Evolutionary conservation across 495 filamentous ascomycete species (phyloP).

Genomic region (Rhizodiscina lignyota): DNA sequence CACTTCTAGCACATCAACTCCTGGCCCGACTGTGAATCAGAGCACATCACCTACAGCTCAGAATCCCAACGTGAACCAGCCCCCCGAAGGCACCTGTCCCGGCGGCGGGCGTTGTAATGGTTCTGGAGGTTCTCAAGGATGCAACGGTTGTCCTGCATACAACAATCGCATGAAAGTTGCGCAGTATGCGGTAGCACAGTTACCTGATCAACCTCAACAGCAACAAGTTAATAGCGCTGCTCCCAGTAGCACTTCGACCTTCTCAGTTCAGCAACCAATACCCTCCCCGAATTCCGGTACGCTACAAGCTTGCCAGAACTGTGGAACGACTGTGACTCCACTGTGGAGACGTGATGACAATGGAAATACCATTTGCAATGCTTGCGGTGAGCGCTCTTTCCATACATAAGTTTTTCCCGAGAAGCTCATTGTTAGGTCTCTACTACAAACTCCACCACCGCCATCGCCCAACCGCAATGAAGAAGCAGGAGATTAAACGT

Average conservation of each 20-base stretch:
- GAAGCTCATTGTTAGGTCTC: conserved; percentile 43
- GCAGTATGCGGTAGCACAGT: conserved; percentile 21
- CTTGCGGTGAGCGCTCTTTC: conserved; percentile 60
- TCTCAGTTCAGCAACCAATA: not conserved
- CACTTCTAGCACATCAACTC: conserved; percentile 2
- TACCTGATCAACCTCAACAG: not conserved
- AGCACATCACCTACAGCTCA: conserved; percentile 16
- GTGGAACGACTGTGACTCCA: conserved; percentile 89
- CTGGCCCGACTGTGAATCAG: conserved; percentile 20
- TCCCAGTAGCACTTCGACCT: not conserved
- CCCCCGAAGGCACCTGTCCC: conserved; percentile 70
- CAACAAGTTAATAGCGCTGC: not conserved
- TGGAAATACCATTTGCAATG: conserved; percentile 96
- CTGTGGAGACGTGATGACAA: conserved; percentile 90
- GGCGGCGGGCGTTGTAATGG: conserved; percentile 94
- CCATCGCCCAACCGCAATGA: conserved; percentile 89
- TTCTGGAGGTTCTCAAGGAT: conserved; percentile 89
- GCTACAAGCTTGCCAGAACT: conserved; percentile 89
- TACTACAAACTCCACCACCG: conserved; percentile 94
- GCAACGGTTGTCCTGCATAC: conserved; percentile 88
- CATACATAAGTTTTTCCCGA: conserved; percentile 3
- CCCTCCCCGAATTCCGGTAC: not conserved
- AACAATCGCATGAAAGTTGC: conserved; percentile 80
- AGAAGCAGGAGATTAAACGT: conserved; percentile 90
- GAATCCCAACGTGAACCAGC: conserved; percentile 39